Conservation (phyloP, 2,329 filamentous ascomycete genomes). For the Rasamsonia emersonii region DNA sequence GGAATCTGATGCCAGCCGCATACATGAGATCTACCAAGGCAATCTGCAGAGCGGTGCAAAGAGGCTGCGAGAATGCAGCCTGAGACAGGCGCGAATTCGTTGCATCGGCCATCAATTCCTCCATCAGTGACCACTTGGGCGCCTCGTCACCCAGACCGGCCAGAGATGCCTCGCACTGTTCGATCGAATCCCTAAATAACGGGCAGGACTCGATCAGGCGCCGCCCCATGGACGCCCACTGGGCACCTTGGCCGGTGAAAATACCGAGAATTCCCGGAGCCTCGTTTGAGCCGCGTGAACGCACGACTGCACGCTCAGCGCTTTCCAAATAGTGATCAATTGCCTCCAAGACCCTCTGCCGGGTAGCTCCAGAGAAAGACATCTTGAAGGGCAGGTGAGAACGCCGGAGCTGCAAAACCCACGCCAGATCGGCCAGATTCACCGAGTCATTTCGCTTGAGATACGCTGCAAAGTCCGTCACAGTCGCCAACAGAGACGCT, state of each 20-base stretch:
- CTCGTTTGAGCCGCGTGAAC: no score
- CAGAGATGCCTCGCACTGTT: conserved; percentile 1
- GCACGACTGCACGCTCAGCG: no score
- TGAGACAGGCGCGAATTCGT: conserved; percentile 10
- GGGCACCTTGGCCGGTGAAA: conserved; percentile 24
- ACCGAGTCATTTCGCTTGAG: no score
- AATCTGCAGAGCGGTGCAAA: conserved; percentile 18
- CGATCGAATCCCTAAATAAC: conserved; percentile 1
- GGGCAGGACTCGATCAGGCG: background rate
- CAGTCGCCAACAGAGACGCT: background rate
- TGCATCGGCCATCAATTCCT: conserved; percentile 11
- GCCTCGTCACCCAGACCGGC: background rate
- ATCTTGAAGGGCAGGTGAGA: background rate
- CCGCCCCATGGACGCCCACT: conserved; percentile 21
- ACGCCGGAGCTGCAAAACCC: background rate
- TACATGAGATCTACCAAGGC: conserved; percentile 13
- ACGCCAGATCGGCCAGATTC: no score
- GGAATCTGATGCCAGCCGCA: conserved; percentile 23
- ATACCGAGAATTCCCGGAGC: conserved; percentile 14
- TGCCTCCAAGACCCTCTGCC: no score
- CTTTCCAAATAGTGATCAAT: no score
- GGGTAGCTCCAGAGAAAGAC: background rate
- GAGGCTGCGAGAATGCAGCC: conserved; percentile 15
- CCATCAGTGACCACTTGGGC: conserved; percentile 13
- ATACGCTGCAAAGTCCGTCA: no score